Percentiles rank a stretch among this genome's conserved stretches.
phyloP scores from a whole-genome alignment of 306 rosid genomes.

The Gynostemma pentaphyllum region DNA sequence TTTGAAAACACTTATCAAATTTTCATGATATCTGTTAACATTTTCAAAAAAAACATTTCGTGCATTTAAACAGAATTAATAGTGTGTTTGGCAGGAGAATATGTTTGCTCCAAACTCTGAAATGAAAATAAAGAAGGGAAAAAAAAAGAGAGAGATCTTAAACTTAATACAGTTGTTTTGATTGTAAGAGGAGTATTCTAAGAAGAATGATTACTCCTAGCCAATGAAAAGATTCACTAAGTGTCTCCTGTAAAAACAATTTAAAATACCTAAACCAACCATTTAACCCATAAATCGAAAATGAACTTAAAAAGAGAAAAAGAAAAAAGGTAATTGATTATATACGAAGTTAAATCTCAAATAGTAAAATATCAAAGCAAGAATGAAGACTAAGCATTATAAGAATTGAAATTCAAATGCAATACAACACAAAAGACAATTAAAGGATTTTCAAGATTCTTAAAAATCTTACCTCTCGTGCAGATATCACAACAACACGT shows the following conservation, averaged over 20 bases:
- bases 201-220: background rate
- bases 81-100: constrained; percentile 78
- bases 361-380: background rate
- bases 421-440: background rate
- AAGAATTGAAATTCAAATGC: background rate
- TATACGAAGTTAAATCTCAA: no score
- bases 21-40: no score
- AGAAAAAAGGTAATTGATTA: background rate
- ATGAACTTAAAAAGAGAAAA: background rate
- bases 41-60: no score
- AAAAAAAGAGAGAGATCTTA: no score
- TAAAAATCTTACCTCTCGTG: constrained; percentile 56
- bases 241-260: no score
- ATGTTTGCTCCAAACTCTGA: constrained; percentile 64
- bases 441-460: background rate
- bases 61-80: no score
- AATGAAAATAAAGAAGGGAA: background rate
- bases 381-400: background rate
- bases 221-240: background rate
- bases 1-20: no score
- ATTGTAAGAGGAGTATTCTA: background rate
- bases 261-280: no score
- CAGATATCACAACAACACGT: constrained; percentile 66
- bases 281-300: background rate
- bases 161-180: background rate